These are phyloP conservation scores for Camillea tinctor DNA, from an alignment of 2,329 filamentous ascomycete species.

Conservation along the genomic window DNA sequence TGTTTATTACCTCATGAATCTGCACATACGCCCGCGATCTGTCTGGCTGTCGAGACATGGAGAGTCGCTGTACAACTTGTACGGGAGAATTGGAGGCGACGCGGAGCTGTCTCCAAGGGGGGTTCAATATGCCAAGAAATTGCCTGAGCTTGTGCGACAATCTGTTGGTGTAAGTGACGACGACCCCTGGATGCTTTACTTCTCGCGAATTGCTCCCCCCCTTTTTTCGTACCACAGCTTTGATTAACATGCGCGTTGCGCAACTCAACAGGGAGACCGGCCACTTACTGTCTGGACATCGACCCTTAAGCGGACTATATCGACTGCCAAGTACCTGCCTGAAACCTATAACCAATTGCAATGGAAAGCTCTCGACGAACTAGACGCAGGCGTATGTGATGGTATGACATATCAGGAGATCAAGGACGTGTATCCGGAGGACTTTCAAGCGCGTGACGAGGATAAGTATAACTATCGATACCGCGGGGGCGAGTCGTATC, in stretches of 20 bases:
- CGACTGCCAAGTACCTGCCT: slow-evolving; percentile 82
- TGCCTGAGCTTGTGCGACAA: slow-evolving; percentile 80
- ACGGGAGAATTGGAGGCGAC: slow-evolving; percentile 90
- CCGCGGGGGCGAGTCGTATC: slow-evolving; percentile 90
- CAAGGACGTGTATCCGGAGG: slow-evolving; percentile 84
- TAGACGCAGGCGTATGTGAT: slow-evolving; percentile 95
- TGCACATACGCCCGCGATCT: slow-evolving; percentile 93
- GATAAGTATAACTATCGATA: slow-evolving; percentile 99
- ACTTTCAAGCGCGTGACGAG: slow-evolving; percentile 92
- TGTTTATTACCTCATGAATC: slow-evolving; percentile 97
- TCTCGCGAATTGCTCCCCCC: not conserved
- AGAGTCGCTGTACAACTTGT: slow-evolving; percentile 88
- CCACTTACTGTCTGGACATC: slow-evolving; percentile 64
- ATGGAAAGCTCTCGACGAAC: slow-evolving; percentile 97
- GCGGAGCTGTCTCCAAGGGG: slow-evolving; percentile 82
- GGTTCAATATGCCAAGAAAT: slow-evolving; percentile 78
- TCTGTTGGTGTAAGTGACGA: slow-evolving; percentile 76
- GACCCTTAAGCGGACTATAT: slow-evolving; percentile 76
- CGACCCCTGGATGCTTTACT: slow-evolving; percentile 16
- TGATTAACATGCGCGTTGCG: slow-evolving; percentile 12
- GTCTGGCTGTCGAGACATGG: slow-evolving; percentile 97
- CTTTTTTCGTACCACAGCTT: not conserved
- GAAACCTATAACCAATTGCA: slow-evolving; percentile 87
- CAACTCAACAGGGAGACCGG: slow-evolving; percentile 50
- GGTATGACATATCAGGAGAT: slow-evolving; percentile 96